phyloP scores from a whole-genome alignment of 495 filamentous ascomycete genomes.

The Penicillium antarcticum region DNA sequence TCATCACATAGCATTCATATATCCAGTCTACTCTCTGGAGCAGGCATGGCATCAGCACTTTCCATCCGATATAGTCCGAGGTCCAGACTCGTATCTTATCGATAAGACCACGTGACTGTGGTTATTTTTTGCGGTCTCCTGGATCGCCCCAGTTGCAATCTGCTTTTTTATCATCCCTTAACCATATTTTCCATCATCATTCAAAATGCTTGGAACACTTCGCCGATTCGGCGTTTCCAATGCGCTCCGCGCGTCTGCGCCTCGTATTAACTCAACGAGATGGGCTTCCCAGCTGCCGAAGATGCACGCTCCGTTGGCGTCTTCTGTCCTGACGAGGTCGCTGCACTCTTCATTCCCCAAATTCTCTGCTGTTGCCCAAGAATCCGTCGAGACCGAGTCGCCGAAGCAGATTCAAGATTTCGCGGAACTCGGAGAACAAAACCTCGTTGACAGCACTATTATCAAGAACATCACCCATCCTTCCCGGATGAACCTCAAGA shows the following conservation, averaged over 20 bases:
- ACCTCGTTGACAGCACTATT: conserved; percentile 61
- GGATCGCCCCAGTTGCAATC: conserved; percentile 2
- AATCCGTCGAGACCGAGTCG: conserved; percentile 13
- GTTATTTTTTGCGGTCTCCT: conserved; percentile 12
- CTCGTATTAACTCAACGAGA: conserved; percentile 26
- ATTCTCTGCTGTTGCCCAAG: conserved; percentile 20
- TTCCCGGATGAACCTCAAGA: conserved; percentile 63
- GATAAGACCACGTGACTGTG: conserved; percentile 24
- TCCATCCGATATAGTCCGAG: too few species aligned
- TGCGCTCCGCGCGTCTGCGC: conserved; percentile 34
- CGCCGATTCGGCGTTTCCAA: conserved; percentile 38
- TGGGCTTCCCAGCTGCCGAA: conserved; percentile 28
- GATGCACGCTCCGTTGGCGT: conserved; percentile 23
- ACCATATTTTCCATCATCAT: background rate
- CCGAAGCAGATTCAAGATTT: conserved; percentile 56
- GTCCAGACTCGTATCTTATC: conserved; percentile 8
- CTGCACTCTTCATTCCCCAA: conserved; percentile 32
- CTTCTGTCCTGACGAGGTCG: conserved; percentile 22
- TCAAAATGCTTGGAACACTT: conserved; percentile 41
- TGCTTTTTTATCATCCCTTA: conserved; percentile 2
- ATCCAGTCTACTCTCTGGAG: too few species aligned
- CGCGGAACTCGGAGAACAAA: conserved; percentile 57
- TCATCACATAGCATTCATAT: too few species aligned
- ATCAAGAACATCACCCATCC: conserved; percentile 65
- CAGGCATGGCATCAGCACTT: too few species aligned